These are phyloP conservation scores for Blastosporella zonata DNA, from an alignment of 1,284 basidiomycete genomes.

Conservation along the genomic window DNA sequence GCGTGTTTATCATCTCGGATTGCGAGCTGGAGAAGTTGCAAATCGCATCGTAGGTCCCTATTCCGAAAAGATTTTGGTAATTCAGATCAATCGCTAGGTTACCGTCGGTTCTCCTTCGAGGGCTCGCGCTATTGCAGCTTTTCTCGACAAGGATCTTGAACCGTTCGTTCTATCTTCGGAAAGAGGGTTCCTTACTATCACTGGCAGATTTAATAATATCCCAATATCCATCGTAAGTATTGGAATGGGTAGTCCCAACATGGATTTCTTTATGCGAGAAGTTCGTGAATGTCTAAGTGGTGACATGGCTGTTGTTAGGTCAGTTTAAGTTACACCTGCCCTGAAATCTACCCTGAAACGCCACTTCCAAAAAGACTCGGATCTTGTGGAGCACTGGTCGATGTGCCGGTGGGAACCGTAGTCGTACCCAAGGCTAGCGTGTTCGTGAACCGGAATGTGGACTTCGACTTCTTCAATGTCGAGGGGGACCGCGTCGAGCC, in stretches of 20 bases:
- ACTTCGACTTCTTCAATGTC: constrained; percentile 64
- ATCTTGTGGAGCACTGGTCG: constrained; percentile 74
- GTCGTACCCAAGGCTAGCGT: constrained; percentile 70
- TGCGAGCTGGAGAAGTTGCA: constrained; percentile 73
- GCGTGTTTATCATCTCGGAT: constrained; percentile 76
- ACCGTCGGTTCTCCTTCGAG: constrained; percentile 77
- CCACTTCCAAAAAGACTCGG: constrained; percentile 50
- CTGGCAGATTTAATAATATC: constrained; percentile 67
- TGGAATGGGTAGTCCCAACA: constrained; percentile 80
- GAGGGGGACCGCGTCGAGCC: constrained; percentile 38
- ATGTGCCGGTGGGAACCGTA: constrained; percentile 70
- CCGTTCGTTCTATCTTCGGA: constrained; percentile 69
- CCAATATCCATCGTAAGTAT: constrained; percentile 78
- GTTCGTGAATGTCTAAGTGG: constrained; percentile 73
- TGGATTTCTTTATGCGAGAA: constrained; percentile 85
- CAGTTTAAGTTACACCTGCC: constrained; percentile 21
- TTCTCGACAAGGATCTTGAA: constrained; percentile 56
- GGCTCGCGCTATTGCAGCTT: constrained; percentile 56
- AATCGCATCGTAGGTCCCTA: constrained; percentile 66
- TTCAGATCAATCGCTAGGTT: constrained; percentile 39
- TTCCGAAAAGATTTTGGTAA: not conserved
- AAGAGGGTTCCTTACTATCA: constrained; percentile 78
- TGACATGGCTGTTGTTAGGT: constrained; percentile 78
- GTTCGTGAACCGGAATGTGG: constrained; percentile 71
- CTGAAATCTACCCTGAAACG: constrained; percentile 12